Percentiles rank a stretch among this genome's conserved stretches.
Conservation (phyloP, 345 rosid genomes). For the Psidium friedrichsthalianum region DNA sequence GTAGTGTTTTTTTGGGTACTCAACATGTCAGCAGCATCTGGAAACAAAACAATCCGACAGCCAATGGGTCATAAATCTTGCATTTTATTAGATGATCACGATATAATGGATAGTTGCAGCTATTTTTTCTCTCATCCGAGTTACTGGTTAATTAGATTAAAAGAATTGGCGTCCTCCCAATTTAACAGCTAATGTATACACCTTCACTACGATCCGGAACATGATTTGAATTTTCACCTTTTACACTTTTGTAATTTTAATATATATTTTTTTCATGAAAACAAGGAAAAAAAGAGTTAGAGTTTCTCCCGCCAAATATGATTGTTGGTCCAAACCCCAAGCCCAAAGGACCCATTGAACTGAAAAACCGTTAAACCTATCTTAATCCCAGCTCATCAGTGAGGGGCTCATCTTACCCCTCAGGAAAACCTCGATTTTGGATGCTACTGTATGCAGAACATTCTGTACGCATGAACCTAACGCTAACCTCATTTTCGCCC, state of each 20-base stretch:
- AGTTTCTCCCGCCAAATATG: background rate
- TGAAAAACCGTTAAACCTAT: background rate
- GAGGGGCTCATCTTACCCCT: background rate
- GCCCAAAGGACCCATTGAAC: background rate
- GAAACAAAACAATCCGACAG: background rate
- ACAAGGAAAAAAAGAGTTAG: background rate
- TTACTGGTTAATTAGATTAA: too few relatives aligned
- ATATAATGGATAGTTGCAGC: too few relatives aligned
- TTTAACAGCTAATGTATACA: background rate
- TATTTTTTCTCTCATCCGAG: too few relatives aligned
- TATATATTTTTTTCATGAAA: background rate
- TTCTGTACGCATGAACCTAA: background rate
- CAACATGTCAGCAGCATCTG: background rate
- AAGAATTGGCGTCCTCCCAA: background rate
- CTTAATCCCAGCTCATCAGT: background rate
- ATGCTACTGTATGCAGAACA: background rate
- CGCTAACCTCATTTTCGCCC: background rate
- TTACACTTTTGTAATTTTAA: background rate
- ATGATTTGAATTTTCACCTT: background rate
- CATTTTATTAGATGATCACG: background rate
- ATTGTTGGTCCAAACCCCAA: background rate
- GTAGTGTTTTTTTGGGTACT: too few relatives aligned
- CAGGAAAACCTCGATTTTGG: background rate
- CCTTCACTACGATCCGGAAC: background rate
- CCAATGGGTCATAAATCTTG: background rate